Evolutionary conservation across 306 rosid species (phyloP), one percentile per base, ranked within the genome.

Genomic region (Quillaja saponaria): DNA sequence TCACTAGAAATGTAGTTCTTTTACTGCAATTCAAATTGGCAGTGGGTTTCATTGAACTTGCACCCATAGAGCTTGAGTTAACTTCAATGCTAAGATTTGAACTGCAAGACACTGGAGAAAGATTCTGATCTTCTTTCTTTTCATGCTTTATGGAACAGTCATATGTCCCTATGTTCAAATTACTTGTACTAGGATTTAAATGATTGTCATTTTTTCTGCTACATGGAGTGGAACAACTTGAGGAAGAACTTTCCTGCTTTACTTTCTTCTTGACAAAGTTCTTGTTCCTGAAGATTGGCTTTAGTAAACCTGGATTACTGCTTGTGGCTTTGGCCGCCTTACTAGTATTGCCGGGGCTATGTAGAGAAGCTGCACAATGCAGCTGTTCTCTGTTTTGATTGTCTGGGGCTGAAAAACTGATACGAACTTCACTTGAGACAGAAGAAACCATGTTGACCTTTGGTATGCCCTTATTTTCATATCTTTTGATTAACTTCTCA

Each of bases 181-280:
- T 80, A 67, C 80, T 69, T 34, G 68, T 38, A 52, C 59, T 64
- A 64, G 86, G 71, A 46, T 67, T 80, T 49, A 68, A 57, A 71
- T 78, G 79, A 74, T 58, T 71, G 46, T 67, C 84, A 66, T 49
- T 48, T 17, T 59, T 66, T 65, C 57, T 55, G 15, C 69, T 49
- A 56, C 75, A 67, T 61, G 69, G 31, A 71, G 67, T 64, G 14
- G 76, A 67, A 66, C 80, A 67, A 51, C 75, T 77, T 6, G 83
- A 78, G 55, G 75, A 58, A 50, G 82, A 74, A 72, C 59, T 77
- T 10, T 82, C 88, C 50, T 75, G 87, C 74, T 88, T 91, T 64
- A 71, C 71, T 54, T 82, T 86, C 71, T 77, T 88, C 85, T 80
- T 88, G 46, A 71, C 63, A 69, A 84, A 75, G 71, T 71, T 86